Evolutionary conservation across 768 basidiomycete species (phyloP).

Genomic region (Psilocybe cyanescens): DNA sequence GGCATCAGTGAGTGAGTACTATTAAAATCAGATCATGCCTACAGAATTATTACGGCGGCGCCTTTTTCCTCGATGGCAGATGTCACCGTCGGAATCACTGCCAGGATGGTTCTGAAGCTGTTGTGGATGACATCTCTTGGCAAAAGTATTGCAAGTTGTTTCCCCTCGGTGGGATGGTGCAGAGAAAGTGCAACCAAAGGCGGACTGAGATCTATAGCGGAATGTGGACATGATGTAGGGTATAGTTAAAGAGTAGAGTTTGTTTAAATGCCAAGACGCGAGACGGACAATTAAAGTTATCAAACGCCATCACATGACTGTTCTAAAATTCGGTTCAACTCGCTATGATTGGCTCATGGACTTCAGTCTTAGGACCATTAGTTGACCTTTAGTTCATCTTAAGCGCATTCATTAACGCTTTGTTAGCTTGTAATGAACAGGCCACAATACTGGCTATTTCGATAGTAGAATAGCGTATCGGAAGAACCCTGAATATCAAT

Average conservation of each 20-base stretch:
- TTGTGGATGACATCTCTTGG: slow-evolving; percentile 8
- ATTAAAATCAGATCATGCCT: slow-evolving; percentile 18
- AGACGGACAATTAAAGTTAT: slow-evolving; percentile 1
- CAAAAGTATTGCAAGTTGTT: neutral
- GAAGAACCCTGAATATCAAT: neutral
- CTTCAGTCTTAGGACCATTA: neutral
- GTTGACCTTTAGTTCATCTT: neutral
- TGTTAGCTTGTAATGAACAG: slow-evolving; percentile 10
- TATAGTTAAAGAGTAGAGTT: slow-evolving; percentile 1
- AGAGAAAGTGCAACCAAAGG: slow-evolving; percentile 9
- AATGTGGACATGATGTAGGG: slow-evolving; percentile 11
- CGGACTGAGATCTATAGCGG: slow-evolving; percentile 18
- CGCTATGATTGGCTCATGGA: neutral
- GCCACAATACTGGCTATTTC: slow-evolving; percentile 15
- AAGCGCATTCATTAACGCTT: neutral
- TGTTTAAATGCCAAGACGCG: neutral
- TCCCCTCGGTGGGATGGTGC: neutral
- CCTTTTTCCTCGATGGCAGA: slow-evolving; percentile 58
- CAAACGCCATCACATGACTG: slow-evolving; percentile 5
- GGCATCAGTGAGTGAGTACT: neutral
- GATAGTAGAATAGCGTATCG: slow-evolving; percentile 19
- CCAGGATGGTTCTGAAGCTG: neutral
- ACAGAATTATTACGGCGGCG: slow-evolving; percentile 54
- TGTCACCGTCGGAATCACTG: slow-evolving; percentile 43
- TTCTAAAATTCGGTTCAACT: neutral